Evolutionary conservation across 129 eudicot genomes (phyloP).

Genomic region (Flaveria linearis): DNA sequence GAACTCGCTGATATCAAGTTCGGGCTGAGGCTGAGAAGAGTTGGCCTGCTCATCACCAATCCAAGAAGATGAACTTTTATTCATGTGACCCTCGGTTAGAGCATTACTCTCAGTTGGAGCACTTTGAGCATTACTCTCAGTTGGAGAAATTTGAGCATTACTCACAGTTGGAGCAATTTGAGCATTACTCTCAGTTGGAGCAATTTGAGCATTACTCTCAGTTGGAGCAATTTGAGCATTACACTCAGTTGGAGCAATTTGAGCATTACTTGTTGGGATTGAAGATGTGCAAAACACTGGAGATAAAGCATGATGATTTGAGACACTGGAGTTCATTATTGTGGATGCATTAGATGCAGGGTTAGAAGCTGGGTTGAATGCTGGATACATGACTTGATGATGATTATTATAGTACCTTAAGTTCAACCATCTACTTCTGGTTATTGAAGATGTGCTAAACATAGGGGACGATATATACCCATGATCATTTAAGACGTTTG

Average conservation of each 20-base stretch:
- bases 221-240: background rate
- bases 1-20: slow-evolving; percentile 15
- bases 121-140: background rate
- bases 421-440: background rate
- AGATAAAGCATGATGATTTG: background rate
- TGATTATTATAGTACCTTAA: background rate
- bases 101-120: background rate
- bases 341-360: background rate
- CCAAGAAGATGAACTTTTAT: background rate
- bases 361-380: background rate
- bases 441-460: background rate
- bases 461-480: background rate
- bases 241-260: too few species aligned
- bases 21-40: background rate
- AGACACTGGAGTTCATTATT: background rate
- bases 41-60: background rate
- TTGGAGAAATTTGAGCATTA: too few species aligned
- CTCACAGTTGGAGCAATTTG: background rate
- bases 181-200: background rate
- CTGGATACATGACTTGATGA: background rate
- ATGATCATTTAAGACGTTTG: background rate
- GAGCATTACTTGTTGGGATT: background rate
- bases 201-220: too few species aligned
- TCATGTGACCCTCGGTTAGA: background rate
- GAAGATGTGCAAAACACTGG: background rate